Percentiles rank a stretch among this genome's conserved stretches.
phyloP scores from a whole-genome alignment of 2,329 filamentous ascomycete species.

The Botryotinia convoluta region DNA sequence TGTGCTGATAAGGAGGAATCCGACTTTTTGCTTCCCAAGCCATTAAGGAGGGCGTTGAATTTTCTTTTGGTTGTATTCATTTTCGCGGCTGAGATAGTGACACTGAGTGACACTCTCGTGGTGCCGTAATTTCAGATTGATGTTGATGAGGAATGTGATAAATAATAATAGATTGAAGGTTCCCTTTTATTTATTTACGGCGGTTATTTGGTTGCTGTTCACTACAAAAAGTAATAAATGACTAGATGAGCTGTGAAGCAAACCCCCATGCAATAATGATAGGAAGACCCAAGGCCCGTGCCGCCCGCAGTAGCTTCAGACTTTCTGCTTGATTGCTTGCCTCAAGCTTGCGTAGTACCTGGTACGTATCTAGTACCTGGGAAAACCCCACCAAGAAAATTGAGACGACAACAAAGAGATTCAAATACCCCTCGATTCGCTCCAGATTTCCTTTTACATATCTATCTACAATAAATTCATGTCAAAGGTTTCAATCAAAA shows the following conservation, averaged over 20 bases:
- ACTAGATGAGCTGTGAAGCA: neutral
- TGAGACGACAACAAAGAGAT: constrained; percentile 16
- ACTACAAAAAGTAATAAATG: neutral
- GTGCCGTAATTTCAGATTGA: neutral
- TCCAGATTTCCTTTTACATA: neutral
- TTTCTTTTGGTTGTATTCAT: constrained; percentile 83
- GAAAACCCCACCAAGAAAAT: constrained; percentile 16
- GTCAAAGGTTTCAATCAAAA: neutral
- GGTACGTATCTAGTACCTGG: neutral
- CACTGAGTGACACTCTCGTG: constrained; percentile 7
- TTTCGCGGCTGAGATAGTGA: neutral
- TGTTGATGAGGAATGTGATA: neutral
- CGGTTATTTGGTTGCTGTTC: neutral
- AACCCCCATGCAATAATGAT: neutral
- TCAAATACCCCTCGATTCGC: constrained; percentile 9
- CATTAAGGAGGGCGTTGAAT: constrained; percentile 72
- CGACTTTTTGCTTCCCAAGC: constrained; percentile 50
- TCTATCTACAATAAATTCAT: neutral
- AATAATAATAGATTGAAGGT: neutral
- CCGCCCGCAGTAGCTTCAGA: neutral
- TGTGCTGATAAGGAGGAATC: constrained; percentile 44
- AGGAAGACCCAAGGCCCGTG: neutral
- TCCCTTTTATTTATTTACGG: constrained; percentile 1
- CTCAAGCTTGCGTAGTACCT: neutral
- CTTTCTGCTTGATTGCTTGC: neutral